Conservation (phyloP, 345 rosid genomes). For the Lumnitzera littorea region DNA sequence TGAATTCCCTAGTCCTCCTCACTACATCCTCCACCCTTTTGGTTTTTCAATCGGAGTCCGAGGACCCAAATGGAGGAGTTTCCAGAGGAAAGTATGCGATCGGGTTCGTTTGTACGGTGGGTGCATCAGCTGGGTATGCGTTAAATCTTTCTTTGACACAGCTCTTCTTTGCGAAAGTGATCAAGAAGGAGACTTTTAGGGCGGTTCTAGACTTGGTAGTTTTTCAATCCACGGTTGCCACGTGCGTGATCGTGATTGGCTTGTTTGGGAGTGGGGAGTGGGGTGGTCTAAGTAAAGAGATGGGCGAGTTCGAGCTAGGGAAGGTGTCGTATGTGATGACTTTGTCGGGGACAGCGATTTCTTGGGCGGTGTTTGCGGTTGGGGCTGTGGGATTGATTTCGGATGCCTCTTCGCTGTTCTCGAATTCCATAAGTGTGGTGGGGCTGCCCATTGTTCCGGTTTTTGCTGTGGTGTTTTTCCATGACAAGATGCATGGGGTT, state of each 20-base stretch:
- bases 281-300: constrained; percentile 19
- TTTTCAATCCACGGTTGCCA: constrained; percentile 17
- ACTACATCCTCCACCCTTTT: constrained; percentile 34
- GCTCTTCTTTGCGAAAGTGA: constrained; percentile 18
- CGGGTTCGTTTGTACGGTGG: constrained; percentile 34
- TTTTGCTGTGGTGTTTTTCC: constrained; percentile 30
- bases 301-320: constrained; percentile 26
- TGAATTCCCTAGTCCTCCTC: constrained; percentile 34
- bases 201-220: constrained; percentile 30
- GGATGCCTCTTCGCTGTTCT: constrained; percentile 36
- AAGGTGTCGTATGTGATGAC: constrained; percentile 27
- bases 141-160: constrained; percentile 20
- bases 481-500: constrained; percentile 30
- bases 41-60: constrained; percentile 19
- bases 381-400: constrained; percentile 32
- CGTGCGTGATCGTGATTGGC: constrained; percentile 15
- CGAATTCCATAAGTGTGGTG: constrained; percentile 20
- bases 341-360: constrained; percentile 24
- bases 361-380: constrained; percentile 29
- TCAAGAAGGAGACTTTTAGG: constrained; percentile 15
- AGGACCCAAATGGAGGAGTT: constrained; percentile 1
- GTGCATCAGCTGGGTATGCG: constrained; percentile 30
- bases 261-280: constrained; percentile 40
- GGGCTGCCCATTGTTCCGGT: constrained; percentile 38
- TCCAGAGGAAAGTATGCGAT: constrained; percentile 15